Conservation (phyloP, 2,329 filamentous ascomycete species). For the Fusarium sororula region DNA sequence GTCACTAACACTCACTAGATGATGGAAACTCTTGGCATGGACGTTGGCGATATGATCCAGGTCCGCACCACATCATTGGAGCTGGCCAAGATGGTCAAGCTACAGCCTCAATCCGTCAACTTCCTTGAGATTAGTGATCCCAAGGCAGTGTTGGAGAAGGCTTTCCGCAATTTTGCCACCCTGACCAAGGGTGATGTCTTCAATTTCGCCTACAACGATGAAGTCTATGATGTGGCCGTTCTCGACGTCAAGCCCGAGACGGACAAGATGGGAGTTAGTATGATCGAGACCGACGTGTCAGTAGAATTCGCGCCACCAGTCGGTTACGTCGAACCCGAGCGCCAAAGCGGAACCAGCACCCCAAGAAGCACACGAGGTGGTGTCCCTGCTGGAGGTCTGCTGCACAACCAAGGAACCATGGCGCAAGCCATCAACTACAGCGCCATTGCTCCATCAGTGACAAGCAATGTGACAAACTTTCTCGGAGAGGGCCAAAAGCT, state of each 20-base stretch:
- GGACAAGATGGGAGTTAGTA: constrained; percentile 86
- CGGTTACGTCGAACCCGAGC: constrained; percentile 90
- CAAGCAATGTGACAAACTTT: constrained; percentile 80
- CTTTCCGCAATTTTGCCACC: constrained; percentile 94
- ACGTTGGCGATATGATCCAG: constrained; percentile 93
- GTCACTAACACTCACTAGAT: constrained; percentile 65
- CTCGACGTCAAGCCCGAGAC: constrained; percentile 90
- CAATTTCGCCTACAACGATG: constrained; percentile 96
- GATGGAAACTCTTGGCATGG: constrained; percentile 90
- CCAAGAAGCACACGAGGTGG: constrained; percentile 74
- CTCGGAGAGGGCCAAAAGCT: constrained; percentile 81
- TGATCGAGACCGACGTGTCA: constrained; percentile 94
- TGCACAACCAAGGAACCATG: constrained; percentile 92
- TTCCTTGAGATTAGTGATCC: constrained; percentile 98
- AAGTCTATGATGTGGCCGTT: constrained; percentile 91
- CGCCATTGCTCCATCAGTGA: constrained; percentile 82
- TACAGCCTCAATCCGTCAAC: constrained; percentile 90
- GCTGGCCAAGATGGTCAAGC: constrained; percentile 90
- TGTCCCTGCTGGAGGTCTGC: constrained; percentile 74
- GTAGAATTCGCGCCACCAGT: constrained; percentile 96
- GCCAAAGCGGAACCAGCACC: constrained; percentile 83
- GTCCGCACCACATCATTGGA: constrained; percentile 94
- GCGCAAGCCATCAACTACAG: constrained; percentile 97
- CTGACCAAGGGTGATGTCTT: constrained; percentile 94
- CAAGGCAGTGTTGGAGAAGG: constrained; percentile 95